Percentiles rank a stretch among this genome's conserved stretches.
Conservation (phyloP, 148 eudicot genomes). For the Rhododendron ferrugineum region DNA sequence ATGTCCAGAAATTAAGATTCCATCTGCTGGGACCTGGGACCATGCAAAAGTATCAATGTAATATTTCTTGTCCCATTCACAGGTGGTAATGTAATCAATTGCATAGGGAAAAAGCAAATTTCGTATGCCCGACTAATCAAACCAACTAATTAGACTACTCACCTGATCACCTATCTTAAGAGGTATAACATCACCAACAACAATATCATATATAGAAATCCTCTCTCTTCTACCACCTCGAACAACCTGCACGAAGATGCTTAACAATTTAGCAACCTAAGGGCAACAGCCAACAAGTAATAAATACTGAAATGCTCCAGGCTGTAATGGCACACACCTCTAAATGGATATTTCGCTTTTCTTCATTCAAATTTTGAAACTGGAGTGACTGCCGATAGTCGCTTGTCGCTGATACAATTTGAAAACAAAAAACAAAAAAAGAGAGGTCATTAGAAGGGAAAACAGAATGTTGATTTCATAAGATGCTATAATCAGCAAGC, state of each 20-base stretch:
- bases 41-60: not conserved
- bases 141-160: not conserved
- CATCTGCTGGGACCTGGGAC: constrained; percentile 85
- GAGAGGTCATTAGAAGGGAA: not conserved
- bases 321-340: constrained; percentile 44
- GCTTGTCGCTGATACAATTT: constrained; percentile 51
- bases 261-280: constrained; percentile 3
- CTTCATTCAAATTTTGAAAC: constrained; percentile 79
- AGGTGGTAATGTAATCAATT: not conserved
- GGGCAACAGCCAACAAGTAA: not conserved
- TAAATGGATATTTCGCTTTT: constrained; percentile 74
- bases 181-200: constrained; percentile 90
- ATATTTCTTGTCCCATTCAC: not conserved
- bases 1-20: constrained; percentile 66
- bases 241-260: constrained; percentile 43
- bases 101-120: not conserved
- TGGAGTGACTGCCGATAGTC: constrained; percentile 91
- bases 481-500: constrained; percentile 1
- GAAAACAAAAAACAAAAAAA: not conserved
- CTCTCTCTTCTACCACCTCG: constrained; percentile 89
- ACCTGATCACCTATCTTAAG: constrained; percentile 97
- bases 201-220: constrained; percentile 74
- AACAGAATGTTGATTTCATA: not conserved
- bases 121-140: not conserved
- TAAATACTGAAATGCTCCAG: not conserved